Conservation (phyloP, 2,329 filamentous ascomycete genomes). For the Acrocalymma vagum region DNA sequence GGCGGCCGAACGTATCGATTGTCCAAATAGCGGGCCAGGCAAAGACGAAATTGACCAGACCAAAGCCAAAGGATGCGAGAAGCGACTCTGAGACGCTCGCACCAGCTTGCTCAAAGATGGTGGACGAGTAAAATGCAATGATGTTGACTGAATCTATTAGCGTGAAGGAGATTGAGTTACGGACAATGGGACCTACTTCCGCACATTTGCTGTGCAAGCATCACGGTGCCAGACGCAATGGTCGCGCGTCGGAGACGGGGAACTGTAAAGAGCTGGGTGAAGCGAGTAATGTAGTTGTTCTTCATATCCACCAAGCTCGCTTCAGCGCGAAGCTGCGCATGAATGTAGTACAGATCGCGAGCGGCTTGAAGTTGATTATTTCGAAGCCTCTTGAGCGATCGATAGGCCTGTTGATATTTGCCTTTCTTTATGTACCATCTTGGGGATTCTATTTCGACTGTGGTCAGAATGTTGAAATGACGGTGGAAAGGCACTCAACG, state of each 20-base stretch:
- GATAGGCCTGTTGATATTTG: constrained; percentile 46
- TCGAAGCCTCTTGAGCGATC: constrained; percentile 43
- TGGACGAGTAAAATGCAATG: constrained; percentile 59
- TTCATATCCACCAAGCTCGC: constrained; percentile 19
- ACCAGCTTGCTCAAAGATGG: constrained; percentile 56
- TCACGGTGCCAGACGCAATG: constrained; percentile 77
- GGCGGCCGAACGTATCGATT: constrained; percentile 62
- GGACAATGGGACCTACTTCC: constrained; percentile 41
- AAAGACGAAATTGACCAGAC: constrained; percentile 65
- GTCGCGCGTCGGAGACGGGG: constrained; percentile 75
- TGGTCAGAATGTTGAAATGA: no score
- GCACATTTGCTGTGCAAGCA: constrained; percentile 72
- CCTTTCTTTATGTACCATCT: constrained; percentile 51
- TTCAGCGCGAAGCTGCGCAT: constrained; percentile 45
- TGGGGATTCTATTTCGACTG: no score
- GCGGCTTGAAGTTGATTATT: constrained; percentile 48
- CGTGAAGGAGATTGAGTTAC: not conserved
- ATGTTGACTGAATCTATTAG: constrained; percentile 42
- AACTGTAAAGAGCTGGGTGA: constrained; percentile 69
- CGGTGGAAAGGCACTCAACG: no score
- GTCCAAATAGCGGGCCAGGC: constrained; percentile 66
- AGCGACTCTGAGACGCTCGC: constrained; percentile 50
- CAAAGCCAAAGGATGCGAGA: constrained; percentile 64
- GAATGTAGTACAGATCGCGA: constrained; percentile 52
- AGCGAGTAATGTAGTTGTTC: constrained; percentile 45